A percentile compares a stretch with the other conserved stretches of the same genome.
phyloP scores from a whole-genome alignment of 1,284 basidiomycete genomes.

The Fomitopsis betulina region DNA sequence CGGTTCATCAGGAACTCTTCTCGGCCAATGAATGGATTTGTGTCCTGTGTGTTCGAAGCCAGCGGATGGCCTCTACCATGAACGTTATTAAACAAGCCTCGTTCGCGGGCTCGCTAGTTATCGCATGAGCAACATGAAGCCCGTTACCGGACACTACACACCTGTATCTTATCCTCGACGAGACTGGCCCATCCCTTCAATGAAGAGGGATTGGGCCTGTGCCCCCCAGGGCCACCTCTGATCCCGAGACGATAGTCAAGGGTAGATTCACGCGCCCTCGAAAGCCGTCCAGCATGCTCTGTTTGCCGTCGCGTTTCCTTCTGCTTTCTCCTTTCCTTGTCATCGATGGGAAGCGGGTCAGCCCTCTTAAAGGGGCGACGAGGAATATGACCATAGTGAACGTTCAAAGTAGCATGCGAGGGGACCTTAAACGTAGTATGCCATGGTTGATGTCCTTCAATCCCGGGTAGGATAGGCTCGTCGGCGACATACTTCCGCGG shows the following conservation, averaged over 20 bases:
- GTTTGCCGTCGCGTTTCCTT: conserved; percentile 49
- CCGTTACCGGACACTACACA: conserved; percentile 23
- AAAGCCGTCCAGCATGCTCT: conserved; percentile 53
- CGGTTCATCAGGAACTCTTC: conserved; percentile 87
- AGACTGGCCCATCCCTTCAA: conserved; percentile 73
- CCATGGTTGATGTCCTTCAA: conserved; percentile 62
- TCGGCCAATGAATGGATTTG: conserved; percentile 78
- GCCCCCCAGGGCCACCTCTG: conserved; percentile 30
- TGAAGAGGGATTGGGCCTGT: conserved; percentile 48
- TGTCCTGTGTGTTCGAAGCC: conserved; percentile 52
- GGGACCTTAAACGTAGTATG: conserved; percentile 63
- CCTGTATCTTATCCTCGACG: conserved; percentile 80
- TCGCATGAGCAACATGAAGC: neutral
- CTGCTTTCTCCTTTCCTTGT: conserved; percentile 45
- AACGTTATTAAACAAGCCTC: conserved; percentile 72
- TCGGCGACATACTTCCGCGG: conserved; percentile 10
- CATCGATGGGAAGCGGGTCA: conserved; percentile 36
- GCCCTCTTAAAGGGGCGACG: conserved; percentile 22
- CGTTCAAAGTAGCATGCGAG: conserved; percentile 45
- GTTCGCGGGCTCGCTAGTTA: conserved; percentile 54
- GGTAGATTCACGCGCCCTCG: conserved; percentile 64
- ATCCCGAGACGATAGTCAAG: conserved; percentile 71
- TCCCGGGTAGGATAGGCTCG: conserved; percentile 47
- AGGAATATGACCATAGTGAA: conserved; percentile 47
- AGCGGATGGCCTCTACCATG: conserved; percentile 77